Percentiles rank a stretch among this genome's conserved stretches.
phyloP scores from a whole-genome alignment of 192 early-diverging fungal species.

The Polychytrium aggregatum region DNA sequence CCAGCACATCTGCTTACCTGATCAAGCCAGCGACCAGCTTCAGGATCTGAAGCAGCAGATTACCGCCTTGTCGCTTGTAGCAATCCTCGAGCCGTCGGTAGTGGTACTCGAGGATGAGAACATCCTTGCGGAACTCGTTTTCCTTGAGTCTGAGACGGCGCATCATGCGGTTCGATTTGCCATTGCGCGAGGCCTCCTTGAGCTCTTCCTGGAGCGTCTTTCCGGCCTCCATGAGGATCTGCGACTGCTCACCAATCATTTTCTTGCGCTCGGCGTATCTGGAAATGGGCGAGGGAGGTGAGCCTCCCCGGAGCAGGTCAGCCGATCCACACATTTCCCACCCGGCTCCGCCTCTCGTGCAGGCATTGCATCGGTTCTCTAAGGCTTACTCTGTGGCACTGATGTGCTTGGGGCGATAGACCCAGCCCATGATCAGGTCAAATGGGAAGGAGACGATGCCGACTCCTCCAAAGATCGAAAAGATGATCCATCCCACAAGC shows the following conservation, averaged over 20 bases:
- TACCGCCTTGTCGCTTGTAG: conserved; percentile 40
- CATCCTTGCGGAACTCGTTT: conserved; percentile 46
- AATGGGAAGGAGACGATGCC: conserved; percentile 38
- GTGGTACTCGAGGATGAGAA: conserved; percentile 44
- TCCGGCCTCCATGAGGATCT: conserved; percentile 34
- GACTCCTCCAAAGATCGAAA: conserved; percentile 46
- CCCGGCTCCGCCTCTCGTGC: no score
- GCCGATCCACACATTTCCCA: neutral
- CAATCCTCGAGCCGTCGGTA: conserved; percentile 39
- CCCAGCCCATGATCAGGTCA: conserved; percentile 40
- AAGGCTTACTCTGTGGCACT: conserved; percentile 30
- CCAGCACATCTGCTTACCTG: conserved; percentile 31
- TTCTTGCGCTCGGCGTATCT: conserved; percentile 39
- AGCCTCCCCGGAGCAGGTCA: neutral
- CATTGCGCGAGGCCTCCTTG: conserved; percentile 20
- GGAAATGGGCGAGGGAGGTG: neutral
- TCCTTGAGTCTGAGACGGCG: conserved; percentile 32
- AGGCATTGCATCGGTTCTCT: no score
- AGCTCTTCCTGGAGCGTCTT: conserved; percentile 34
- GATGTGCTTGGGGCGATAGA: conserved; percentile 43
- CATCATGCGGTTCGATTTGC: conserved; percentile 19
- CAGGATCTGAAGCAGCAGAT: conserved; percentile 33
- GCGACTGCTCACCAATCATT: conserved; percentile 37
- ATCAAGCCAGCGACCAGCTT: conserved; percentile 32
- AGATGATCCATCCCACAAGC: conserved; percentile 43